Evolutionary conservation across 768 basidiomycete species (phyloP), one percentile per base, ranked within the genome.

Genomic region (Tylopilus vinaceipallidus): DNA sequence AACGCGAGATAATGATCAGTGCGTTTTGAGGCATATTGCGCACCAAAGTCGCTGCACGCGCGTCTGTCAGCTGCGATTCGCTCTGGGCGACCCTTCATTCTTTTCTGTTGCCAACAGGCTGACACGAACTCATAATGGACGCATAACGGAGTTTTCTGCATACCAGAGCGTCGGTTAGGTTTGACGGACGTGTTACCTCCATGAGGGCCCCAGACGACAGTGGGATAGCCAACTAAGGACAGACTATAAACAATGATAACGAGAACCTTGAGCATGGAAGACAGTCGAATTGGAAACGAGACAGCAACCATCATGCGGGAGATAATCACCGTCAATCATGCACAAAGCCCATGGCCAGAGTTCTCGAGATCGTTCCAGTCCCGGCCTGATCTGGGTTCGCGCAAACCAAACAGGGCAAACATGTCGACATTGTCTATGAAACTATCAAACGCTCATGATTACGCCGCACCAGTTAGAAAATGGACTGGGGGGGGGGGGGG

Each of bases 261-360:
- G 55, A 46, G 59, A 58, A 24, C 23, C 29, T n/a, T 23, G 16
- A 32, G 13, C 11, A 27, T 22, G 41, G 42, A 45, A 40, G 47
- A 36, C 24, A 2, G 22, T 30, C n/a, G 12, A 49, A 50, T 43
- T 27, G 26, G 40, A 43, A 48, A 44, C 23, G 38, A 20, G 40
- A 44, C 39, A 47, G 17, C 30, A 20, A 16, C 43, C 36, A 45
- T 23, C 60, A 45, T 53, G 56, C 60, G 23, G 49, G 23, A 52
- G 47, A 59, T 61, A 61, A 61, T 61, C 57, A 62, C 60, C 60
- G 60, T 59, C 39, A 53, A 55, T 46, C 56, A 58, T 50, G 30
- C 50, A 38, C 46, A 42, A 37, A 24, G 35, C 34, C 20, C 40
- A 50, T 12, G 41, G 34, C 19, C 34, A 32, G 33, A 11, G 19